Evolutionary conservation across 768 basidiomycete genomes (phyloP).

Genomic region (Lactarius tabidus): DNA sequence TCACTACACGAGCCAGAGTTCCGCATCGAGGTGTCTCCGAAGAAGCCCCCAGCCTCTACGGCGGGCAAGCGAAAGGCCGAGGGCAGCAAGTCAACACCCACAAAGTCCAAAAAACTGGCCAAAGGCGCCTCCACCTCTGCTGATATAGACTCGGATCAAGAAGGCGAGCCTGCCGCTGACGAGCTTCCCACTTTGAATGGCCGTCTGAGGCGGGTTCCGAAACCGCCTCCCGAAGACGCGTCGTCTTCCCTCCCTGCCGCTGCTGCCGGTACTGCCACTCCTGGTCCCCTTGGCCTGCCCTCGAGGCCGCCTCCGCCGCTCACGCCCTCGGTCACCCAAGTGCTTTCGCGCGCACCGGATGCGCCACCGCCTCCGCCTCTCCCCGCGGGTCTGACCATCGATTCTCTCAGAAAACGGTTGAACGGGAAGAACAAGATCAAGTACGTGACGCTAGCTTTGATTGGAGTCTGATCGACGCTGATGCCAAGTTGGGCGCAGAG

Average conservation of each 20-base stretch:
- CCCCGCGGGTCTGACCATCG: conserved; percentile 56
- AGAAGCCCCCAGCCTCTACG: conserved; percentile 38
- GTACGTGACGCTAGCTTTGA: conserved; percentile 37
- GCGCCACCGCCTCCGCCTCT: conserved; percentile 37
- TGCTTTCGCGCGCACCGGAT: conserved; percentile 36
- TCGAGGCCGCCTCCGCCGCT: conserved; percentile 54
- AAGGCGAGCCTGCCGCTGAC: conserved; percentile 12
- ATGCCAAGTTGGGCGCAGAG: conserved; percentile 39
- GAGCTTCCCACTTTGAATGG: conserved; percentile 16
- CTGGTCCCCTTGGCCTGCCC: conserved; percentile 30
- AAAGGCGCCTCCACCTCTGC: not conserved
- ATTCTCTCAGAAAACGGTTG: conserved; percentile 55
- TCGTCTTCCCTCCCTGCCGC: not conserved
- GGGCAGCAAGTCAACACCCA: conserved; percentile 27
- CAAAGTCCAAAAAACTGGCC: not conserved
- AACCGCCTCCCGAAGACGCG: not conserved
- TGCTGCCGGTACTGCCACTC: not conserved
- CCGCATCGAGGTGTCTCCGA: conserved; percentile 46
- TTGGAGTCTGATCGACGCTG: not conserved
- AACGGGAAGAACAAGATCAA: conserved; percentile 70
- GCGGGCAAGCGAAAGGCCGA: conserved; percentile 12
- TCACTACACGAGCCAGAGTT: conserved; percentile 54
- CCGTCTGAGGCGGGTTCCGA: conserved; percentile 1
- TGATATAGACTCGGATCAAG: conserved; percentile 11
- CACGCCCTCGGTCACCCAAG: conserved; percentile 64